phyloP scores from a whole-genome alignment of 257 asterid species.

The Eustoma russellianum region DNA sequence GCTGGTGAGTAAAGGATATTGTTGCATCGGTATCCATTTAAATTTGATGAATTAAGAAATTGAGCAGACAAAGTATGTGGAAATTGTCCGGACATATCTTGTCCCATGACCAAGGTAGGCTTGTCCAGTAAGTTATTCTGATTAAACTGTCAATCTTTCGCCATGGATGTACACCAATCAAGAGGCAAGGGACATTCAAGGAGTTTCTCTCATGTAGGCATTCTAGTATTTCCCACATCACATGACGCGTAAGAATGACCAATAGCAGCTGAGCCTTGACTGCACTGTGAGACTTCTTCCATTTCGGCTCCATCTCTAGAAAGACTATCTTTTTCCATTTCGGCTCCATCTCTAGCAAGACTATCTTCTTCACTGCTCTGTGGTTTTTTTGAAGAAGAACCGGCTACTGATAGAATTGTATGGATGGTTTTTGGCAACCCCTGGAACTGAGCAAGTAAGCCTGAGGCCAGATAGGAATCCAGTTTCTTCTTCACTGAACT shows the following conservation, averaged over 20 bases:
- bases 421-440: constrained; percentile 40
- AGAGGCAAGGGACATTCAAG: constrained; percentile 41
- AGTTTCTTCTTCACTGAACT: constrained; percentile 84
- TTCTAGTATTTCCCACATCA: constrained; percentile 23
- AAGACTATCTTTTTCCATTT: constrained; percentile 55
- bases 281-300: constrained; percentile 79
- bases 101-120: constrained; percentile 44
- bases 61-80: constrained; percentile 26
- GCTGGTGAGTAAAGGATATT: constrained; percentile 26
- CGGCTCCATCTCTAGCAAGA: constrained; percentile 27
- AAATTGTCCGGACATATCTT: constrained; percentile 26
- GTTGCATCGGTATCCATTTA: constrained; percentile 24
- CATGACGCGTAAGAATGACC: constrained; percentile 41
- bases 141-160: constrained; percentile 47
- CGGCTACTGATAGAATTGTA: constrained; percentile 36
- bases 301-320: constrained; percentile 36
- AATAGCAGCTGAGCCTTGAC: constrained; percentile 55
- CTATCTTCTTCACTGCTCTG: constrained; percentile 65
- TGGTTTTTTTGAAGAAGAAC: constrained; percentile 54
- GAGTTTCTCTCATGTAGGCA: constrained; percentile 27
- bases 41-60: constrained; percentile 33
- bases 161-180: constrained; percentile 45
- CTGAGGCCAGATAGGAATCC: constrained; percentile 75
- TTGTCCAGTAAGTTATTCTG: constrained; percentile 48
- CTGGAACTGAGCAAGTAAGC: constrained; percentile 68